Percentiles rank a stretch among this genome's conserved stretches.
Evolutionary conservation across 2,329 filamentous ascomycete genomes (phyloP).

Genomic region (Colletotrichum lini): DNA sequence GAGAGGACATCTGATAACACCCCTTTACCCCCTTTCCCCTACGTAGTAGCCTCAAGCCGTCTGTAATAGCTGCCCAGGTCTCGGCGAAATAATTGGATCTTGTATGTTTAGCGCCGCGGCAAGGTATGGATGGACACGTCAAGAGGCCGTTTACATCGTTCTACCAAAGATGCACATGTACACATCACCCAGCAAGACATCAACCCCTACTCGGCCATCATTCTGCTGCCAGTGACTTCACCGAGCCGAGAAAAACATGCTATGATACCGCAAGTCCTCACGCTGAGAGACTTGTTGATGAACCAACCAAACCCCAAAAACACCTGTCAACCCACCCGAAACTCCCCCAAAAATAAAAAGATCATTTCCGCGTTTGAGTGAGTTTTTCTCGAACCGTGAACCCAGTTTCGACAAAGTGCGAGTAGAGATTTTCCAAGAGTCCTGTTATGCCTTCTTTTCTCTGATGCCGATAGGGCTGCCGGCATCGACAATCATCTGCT

Average conservation of each 20-base stretch:
- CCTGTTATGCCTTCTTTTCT: constrained; percentile 13
- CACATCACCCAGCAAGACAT: constrained; percentile 11
- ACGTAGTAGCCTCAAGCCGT: background rate
- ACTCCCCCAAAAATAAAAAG: constrained; percentile 12
- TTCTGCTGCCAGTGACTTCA: constrained; percentile 14
- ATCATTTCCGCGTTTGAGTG: constrained; percentile 12
- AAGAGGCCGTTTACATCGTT: constrained; percentile 11
- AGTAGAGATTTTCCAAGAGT: background rate
- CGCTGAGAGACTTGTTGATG: constrained; percentile 11
- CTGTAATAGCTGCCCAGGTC: background rate
- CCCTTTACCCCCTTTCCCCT: too few species aligned
- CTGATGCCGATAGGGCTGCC: constrained; percentile 59
- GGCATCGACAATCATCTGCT: constrained; percentile 77
- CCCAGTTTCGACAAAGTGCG: background rate
- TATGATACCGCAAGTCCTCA: constrained; percentile 12
- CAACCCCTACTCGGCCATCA: constrained; percentile 1
- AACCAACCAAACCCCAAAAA: constrained; percentile 22
- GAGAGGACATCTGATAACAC: background rate
- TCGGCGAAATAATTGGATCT: background rate
- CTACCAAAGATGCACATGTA: constrained; percentile 15
- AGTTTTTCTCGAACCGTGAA: background rate
- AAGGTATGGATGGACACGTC: background rate
- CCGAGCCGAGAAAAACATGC: constrained; percentile 24
- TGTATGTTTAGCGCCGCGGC: too few species aligned
- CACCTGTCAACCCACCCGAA: constrained; percentile 24